These are phyloP conservation scores for Coemansia sp. DNA, from an alignment of 192 early-diverging fungal species.

Conservation along the genomic window DNA sequence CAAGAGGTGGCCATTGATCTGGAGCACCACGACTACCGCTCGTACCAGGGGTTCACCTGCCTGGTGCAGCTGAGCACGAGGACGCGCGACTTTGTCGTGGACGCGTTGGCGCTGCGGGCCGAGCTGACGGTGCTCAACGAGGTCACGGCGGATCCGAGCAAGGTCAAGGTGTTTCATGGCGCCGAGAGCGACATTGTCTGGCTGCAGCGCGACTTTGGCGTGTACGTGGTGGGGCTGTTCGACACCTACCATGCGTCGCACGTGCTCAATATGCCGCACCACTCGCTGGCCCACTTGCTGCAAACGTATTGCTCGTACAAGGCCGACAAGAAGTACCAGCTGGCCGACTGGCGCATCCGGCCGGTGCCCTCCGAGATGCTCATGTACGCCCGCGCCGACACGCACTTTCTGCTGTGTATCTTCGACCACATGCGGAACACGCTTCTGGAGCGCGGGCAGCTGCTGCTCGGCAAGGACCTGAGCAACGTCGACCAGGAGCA, in stretches of 20 bases:
- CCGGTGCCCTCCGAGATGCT: slow-evolving; percentile 92
- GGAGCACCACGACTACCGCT: slow-evolving; percentile 94
- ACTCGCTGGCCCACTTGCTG: slow-evolving; percentile 82
- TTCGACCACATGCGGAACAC: slow-evolving; percentile 91
- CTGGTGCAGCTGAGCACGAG: slow-evolving; percentile 92
- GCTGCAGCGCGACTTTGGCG: slow-evolving; percentile 96
- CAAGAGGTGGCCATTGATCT: slow-evolving; percentile 90
- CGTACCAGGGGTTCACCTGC: slow-evolving; percentile 94
- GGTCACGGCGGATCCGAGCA: slow-evolving; percentile 80
- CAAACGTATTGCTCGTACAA: slow-evolving; percentile 72
- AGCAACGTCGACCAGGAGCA: slow-evolving; percentile 7
- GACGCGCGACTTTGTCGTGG: slow-evolving; percentile 83
- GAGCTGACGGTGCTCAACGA: slow-evolving; percentile 75
- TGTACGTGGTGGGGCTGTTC: slow-evolving; percentile 95
- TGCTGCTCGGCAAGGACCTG: slow-evolving; percentile 51
- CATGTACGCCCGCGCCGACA: slow-evolving; percentile 88
- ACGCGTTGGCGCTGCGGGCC: slow-evolving; percentile 77
- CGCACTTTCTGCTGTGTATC: slow-evolving; percentile 94
- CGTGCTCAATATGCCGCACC: slow-evolving; percentile 74
- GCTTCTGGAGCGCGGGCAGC: slow-evolving; percentile 54
- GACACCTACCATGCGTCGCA: slow-evolving; percentile 95
- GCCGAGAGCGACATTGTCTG: slow-evolving; percentile 94
- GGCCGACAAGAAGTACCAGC: slow-evolving; percentile 92
- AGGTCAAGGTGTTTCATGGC: slow-evolving; percentile 94
- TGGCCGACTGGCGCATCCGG: slow-evolving; percentile 97